Evolutionary conservation across 768 basidiomycete species (phyloP), one percentile per base, ranked within the genome.

Genomic region (Lentinula lateritia): DNA sequence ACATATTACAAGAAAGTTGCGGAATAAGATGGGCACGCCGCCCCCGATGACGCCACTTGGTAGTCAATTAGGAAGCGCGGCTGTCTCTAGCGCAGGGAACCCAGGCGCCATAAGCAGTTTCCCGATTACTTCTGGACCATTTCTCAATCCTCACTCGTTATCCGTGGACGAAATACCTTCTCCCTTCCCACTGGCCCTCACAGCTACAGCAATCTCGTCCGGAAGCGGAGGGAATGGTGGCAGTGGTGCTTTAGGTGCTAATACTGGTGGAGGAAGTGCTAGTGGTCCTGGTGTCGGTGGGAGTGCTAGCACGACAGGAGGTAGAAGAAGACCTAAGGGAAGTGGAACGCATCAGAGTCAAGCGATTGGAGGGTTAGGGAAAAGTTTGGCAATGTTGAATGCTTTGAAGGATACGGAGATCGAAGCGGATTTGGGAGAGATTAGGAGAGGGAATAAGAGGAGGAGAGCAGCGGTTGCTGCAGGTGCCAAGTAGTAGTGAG

Each of bases 131-230:
- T 79, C 84, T 1, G 87, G 85, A 0, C 88, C 86, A 0, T 83
- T 90, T 70, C 80, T 83, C 41, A 93, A 92, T 70, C 92, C 92
- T 2, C 89, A 92, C 68, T 93, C 92, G 5, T 86, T 93, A 50
- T 82, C 89, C 3, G 88, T 93, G 43, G 92, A 94, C 65, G 92
- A 93, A 68, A 82, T 94, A 41, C 90, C 92, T 3, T 93, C 92
- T 0, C 90, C 89, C 10, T 93, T 92, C 78, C 89, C 91, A 0
- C 78, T 91, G 9, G 82, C 89, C 1, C 82, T 93, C 10, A 88
- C 86, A 6, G 78, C 83, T 4, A 80, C 79, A 15, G 75, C 78
- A n/a, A 71, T 76, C 43, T 76, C 75, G 2, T 75, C 69, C n/a
- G 57, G 50, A 6, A 70, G 42, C 66, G 75, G 58, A 63, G 74